Evolutionary conservation across 192 early-diverging fungal genomes (phyloP), one percentile per base, ranked within the genome.

Genomic region (Backusella parvicylindrica): DNA sequence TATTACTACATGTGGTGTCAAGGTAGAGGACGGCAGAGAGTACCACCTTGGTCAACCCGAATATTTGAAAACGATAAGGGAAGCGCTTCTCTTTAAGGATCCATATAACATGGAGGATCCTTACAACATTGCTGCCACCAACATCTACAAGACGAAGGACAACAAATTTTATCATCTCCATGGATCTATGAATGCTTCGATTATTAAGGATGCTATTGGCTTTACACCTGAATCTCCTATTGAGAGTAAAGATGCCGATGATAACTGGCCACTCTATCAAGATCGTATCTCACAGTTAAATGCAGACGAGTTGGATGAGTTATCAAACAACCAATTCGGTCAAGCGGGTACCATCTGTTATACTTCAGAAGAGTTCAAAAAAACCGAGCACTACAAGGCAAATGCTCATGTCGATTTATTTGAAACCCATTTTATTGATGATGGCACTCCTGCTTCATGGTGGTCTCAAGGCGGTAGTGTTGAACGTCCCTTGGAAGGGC

Each of bases 401-500:
- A 71, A 71, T 71, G 69, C 40, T 1, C 37, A 71, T 6, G 41
- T 71, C 18, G 28, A 47, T 47, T 15, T 71, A 13, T 71, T 71
- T 13, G 41, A 71, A 47, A 37, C 69, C 6, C 69, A 71, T 11
- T 31, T 9, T 2, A 49, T 71, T 36, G 31, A 71, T 2, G 69
- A 71, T 12, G 69, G 40, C 2, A 71, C 69, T 0, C 40, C 69
- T 0, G 69, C 69, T 8, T 31, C 31, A 23, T 71, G 69, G 69
- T 71, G 69, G 69, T 6, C 35, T 6, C 41, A 30, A 47, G 69
- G 53, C 4, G 72, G 56, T 1, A 60, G 38, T 7, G 56, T 64
- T 6, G 13, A 28, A 15, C 72, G 72, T 23, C 72, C 72, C 13
- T 30, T 73, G 28, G 71, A 37, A n/a, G 71, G 72, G 21, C 72